Evolutionary conservation across 768 basidiomycete genomes (phyloP).

Genomic region (Sporobolomyces roseus): DNA sequence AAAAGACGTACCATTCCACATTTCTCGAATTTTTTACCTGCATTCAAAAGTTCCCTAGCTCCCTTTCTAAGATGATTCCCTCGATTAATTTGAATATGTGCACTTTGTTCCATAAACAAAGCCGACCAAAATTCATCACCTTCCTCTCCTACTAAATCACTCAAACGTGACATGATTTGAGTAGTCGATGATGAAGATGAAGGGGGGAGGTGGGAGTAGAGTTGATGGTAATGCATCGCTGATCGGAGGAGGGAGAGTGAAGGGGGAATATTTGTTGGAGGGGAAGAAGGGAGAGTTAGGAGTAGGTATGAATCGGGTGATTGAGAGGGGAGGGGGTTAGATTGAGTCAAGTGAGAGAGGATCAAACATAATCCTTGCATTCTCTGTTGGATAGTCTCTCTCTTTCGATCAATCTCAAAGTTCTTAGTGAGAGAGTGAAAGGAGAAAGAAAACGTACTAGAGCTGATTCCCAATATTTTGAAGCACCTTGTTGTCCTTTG

Average conservation of each 20-base stretch:
- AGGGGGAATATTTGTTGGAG: conserved; percentile 23
- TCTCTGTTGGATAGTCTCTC: conserved; percentile 56
- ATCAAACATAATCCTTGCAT: conserved; percentile 56
- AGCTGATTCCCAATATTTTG: conserved; percentile 47
- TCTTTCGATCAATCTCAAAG: no score
- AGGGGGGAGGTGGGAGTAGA: conserved; percentile 40
- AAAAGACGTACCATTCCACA: conserved; percentile 49
- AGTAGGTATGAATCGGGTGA: conserved; percentile 28
- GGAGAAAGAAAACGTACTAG: conserved; percentile 57
- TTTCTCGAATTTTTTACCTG: no score
- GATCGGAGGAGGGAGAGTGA: conserved; percentile 44
- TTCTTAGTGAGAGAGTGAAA: no score
- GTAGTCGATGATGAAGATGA: neutral
- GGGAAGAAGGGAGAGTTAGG: conserved; percentile 40
- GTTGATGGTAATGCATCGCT: conserved; percentile 49
- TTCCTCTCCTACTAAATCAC: conserved; percentile 13
- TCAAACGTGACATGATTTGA: no score
- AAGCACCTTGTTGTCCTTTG: conserved; percentile 49
- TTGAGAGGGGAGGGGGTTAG: neutral
- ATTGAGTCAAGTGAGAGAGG: neutral
- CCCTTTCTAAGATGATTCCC: no score
- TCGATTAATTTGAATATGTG: no score
- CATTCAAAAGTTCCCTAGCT: no score
- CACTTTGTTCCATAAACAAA: conserved; percentile 51
- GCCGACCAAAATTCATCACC: conserved; percentile 49